These are phyloP conservation scores for Botrytis paeoniae DNA, from an alignment of 2,329 filamentous ascomycete species.

Conservation along the genomic window DNA sequence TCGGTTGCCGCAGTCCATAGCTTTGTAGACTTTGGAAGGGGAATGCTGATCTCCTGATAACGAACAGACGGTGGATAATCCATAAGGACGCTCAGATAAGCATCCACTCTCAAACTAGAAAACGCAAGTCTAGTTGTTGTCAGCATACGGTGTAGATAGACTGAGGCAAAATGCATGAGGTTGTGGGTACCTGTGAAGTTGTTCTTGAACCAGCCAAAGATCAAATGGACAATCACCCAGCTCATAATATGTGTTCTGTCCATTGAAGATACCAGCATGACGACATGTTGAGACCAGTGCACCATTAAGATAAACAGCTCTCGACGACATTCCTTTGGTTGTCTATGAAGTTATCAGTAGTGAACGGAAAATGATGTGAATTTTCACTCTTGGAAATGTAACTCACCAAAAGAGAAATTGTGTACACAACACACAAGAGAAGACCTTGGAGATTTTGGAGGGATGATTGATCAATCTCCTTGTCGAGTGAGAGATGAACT, in stretches of 20 bases:
- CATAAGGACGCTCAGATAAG: constrained; percentile 9
- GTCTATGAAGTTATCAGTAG: not conserved
- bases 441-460: constrained; percentile 11
- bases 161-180: too few species aligned
- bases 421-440: constrained; percentile 11
- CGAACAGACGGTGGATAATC: constrained; percentile 9
- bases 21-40: constrained; percentile 4
- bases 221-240: constrained; percentile 13
- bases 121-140: not conserved
- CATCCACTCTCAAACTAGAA: constrained; percentile 6
- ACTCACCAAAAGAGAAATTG: constrained; percentile 6
- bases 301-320: constrained; percentile 12
- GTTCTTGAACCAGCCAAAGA: constrained; percentile 7
- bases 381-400: too few species aligned
- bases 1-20: constrained; percentile 5
- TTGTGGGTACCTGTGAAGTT: not conserved
- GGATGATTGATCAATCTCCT: constrained; percentile 2
- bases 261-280: constrained; percentile 10
- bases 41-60: constrained; percentile 17
- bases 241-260: constrained; percentile 16
- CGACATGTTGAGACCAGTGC: constrained; percentile 7
- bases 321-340: not conserved
- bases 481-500: not conserved
- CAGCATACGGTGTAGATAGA: not conserved
- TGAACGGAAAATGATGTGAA: not conserved